Evolutionary conservation across 148 eudicot species (phyloP).

Genomic region (Agrostemma githago): DNA sequence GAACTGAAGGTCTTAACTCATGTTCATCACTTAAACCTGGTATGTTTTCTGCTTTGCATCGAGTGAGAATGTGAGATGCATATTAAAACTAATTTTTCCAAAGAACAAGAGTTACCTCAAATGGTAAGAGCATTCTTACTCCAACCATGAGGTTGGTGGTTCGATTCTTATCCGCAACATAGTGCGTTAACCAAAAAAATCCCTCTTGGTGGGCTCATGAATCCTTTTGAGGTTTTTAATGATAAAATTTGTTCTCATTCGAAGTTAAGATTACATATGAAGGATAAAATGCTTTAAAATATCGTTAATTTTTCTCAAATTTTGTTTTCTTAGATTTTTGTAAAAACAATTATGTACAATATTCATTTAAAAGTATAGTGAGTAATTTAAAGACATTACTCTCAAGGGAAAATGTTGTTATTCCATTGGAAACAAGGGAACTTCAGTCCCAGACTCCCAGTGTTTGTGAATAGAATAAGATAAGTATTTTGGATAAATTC

Average conservation of each 20-base stretch:
- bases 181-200: too few species aligned
- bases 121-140: too few species aligned
- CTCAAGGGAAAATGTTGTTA: neutral
- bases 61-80: neutral
- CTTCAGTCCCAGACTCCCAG: too few species aligned
- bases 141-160: too few species aligned
- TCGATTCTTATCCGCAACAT: too few species aligned
- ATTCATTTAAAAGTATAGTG: neutral
- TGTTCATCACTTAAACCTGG: slow-evolving; percentile 48
- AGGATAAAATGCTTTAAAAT: neutral
- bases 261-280: neutral
- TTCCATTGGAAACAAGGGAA: too few species aligned
- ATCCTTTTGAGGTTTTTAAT: neutral
- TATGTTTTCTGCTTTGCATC: slow-evolving; percentile 13
- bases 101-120: too few species aligned
- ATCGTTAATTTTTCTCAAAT: neutral
- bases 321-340: neutral
- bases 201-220: neutral
- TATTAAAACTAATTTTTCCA: neutral
- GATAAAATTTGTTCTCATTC: neutral
- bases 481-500: too few species aligned
- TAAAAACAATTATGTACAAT: neutral
- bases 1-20: slow-evolving; percentile 44
- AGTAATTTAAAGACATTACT: neutral
- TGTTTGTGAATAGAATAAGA: too few species aligned